A percentile compares a stretch with the other conserved stretches of the same genome.
Evolutionary conservation across 257 asterid species (phyloP).

Genomic region (Nemophila menziesii): DNA sequence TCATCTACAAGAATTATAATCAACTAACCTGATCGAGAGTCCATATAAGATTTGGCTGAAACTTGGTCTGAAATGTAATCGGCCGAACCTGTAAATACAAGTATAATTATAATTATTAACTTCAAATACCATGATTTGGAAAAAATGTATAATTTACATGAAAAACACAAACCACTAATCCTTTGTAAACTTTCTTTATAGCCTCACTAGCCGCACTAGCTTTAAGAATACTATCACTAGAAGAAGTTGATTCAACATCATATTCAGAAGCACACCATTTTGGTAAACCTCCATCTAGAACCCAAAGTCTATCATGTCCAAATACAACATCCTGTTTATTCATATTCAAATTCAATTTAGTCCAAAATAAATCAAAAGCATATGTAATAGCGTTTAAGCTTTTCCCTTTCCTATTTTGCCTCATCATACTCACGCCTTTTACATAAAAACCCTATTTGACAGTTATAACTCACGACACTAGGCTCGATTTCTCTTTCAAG

Average conservation of each 20-base stretch:
- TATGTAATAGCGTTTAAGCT: no score
- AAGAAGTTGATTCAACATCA: constrained; percentile 89
- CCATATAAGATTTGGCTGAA: constrained; percentile 82
- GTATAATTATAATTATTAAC: no score
- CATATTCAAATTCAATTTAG: not conserved
- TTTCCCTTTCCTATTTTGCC: no score
- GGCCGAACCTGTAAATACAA: constrained; percentile 64
- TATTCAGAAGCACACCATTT: constrained; percentile 89
- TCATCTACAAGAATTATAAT: not conserved
- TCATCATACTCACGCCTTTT: no score
- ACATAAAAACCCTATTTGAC: no score
- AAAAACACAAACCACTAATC: constrained; percentile 34
- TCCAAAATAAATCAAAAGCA: not conserved
- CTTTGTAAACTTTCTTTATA: constrained; percentile 77
- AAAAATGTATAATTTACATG: no score
- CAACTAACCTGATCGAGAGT: constrained; percentile 69
- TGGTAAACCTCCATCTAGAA: constrained; percentile 88
- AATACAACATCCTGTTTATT: constrained; percentile 98
- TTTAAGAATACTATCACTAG: constrained; percentile 83
- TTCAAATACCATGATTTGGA: not conserved
- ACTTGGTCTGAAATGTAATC: constrained; percentile 53
- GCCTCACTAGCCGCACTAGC: constrained; percentile 99
- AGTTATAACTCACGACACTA: no score
- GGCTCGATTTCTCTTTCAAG: no score
- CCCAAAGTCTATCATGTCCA: constrained; percentile 90